Conservation (phyloP, 2,329 filamentous ascomycete genomes). For the Myriangium duriaei region DNA sequence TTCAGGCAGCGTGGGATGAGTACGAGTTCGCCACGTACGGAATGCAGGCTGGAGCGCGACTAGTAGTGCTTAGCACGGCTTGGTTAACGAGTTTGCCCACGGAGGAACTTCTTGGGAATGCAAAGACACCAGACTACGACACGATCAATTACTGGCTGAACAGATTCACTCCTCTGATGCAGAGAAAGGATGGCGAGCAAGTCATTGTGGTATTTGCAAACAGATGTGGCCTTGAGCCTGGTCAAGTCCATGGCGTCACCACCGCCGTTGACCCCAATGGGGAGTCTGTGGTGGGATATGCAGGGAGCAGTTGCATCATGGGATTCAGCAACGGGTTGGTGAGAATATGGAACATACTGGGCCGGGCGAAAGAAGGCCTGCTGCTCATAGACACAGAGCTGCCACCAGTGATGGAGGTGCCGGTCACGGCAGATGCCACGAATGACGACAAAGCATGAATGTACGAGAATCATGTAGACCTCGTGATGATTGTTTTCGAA, state of each 20-base stretch:
- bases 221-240: constrained; percentile 49
- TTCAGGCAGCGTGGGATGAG: constrained; percentile 43
- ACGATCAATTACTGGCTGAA: constrained; percentile 66
- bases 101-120: constrained; percentile 35
- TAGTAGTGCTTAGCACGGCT: constrained; percentile 65
- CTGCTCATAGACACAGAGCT: constrained; percentile 51
- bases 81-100: constrained; percentile 52
- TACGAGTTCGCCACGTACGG: constrained; percentile 49
- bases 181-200: constrained; percentile 35
- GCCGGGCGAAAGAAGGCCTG: constrained; percentile 56
- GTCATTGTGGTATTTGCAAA: constrained; percentile 57
- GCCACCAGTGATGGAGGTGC: constrained; percentile 15
- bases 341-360: constrained; percentile 55
- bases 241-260: constrained; percentile 10
- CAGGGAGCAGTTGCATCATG: constrained; percentile 61
- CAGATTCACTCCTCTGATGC: constrained; percentile 49
- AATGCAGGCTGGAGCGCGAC: constrained; percentile 41
- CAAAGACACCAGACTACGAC: constrained; percentile 52
- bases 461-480: too few species aligned
- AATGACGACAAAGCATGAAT: background rate
- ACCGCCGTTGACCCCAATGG: constrained; percentile 19
- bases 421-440: background rate
- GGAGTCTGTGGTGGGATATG: constrained; percentile 39
- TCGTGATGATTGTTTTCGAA: too few species aligned
- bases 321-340: constrained; percentile 54